These are phyloP conservation scores for Wickerhamomyces bisporus DNA, from an alignment of 805 yeast species.

Conservation along the genomic window DNA sequence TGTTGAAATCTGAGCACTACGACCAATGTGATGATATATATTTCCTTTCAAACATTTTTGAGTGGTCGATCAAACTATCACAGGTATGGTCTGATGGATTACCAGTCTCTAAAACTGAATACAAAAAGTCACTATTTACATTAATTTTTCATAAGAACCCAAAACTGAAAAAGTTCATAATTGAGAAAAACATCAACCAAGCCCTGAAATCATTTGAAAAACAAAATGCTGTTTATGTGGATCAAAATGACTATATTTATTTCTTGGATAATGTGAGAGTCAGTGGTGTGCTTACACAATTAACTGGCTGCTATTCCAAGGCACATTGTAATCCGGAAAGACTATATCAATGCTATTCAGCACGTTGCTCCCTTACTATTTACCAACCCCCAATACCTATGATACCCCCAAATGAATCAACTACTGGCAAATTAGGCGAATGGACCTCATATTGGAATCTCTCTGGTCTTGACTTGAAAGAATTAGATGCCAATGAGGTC, in stretches of 20 bases:
- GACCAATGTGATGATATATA: slow-evolving; percentile 41
- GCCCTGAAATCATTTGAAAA: slow-evolving; percentile 38
- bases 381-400: slow-evolving; percentile 19
- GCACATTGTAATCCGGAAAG: slow-evolving; percentile 17
- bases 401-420: slow-evolving; percentile 13
- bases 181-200: slow-evolving; percentile 46
- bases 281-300: slow-evolving; percentile 39
- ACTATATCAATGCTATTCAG: slow-evolving; percentile 26
- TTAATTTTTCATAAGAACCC: slow-evolving; percentile 47
- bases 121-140: slow-evolving; percentile 46
- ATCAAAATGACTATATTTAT: slow-evolving; percentile 24
- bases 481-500: slow-evolving; percentile 46
- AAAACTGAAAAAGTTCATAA: slow-evolving; percentile 42
- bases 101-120: slow-evolving; percentile 44
- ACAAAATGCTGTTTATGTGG: slow-evolving; percentile 39
- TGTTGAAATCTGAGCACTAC: slow-evolving; percentile 44
- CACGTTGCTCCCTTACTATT: slow-evolving; percentile 29
- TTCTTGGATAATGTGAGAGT: slow-evolving; percentile 26
- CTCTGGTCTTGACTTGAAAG: slow-evolving; percentile 46
- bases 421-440: slow-evolving; percentile 32
- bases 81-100: slow-evolving; percentile 49
- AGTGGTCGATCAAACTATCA: slow-evolving; percentile 47
- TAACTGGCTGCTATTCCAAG: slow-evolving; percentile 43
- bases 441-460: slow-evolving; percentile 69
- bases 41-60: slow-evolving; percentile 42